Base-by-base conservation (phyloP, 345 rosid genomes). In the Salix viminalis region DNA sequence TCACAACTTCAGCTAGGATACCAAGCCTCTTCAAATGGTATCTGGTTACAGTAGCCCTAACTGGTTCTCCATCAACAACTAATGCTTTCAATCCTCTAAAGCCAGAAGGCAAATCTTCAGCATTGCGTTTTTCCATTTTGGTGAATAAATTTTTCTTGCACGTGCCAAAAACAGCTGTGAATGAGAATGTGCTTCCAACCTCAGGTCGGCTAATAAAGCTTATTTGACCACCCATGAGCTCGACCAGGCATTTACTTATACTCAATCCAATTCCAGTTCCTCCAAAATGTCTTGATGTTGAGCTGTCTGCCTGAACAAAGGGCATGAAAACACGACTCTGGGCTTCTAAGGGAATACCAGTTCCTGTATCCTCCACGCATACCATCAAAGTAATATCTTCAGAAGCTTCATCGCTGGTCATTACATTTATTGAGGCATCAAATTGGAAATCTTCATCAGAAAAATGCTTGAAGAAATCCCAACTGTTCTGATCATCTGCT, bases 181-280 rank as follows among this genome's bases (percentile, higher is more conserved):
- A 89, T 72, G 96, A 88, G 81, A 96, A 96, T 69, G 98, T 93
- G 84, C 98, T 93, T 54, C 99, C 99, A 1, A 93, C 72, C 7
- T 87, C 85, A 64, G 97, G 98, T 52, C 85, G 85, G 86, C 98
- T 96, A 73, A 91, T 79, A 77, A 93, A 96, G 83, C 26, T 85
- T 80, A 96, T 96, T 75, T 85, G 93, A 82, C 99, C 99, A 8
- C 85, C 91, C 99, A 96, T 96, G 76, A 93, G 87, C 85, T 96
- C 97, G 18, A 92, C 97, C 65, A 96, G 88, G 73, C 97, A 96
- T 87, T 92, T 93, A 72, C 94, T 93, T 71, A 96, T 96, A 82
- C 99, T 96, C 86, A 96, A 86, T 66, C 99, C 99, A 82, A 96
- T 96, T 24, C 99, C 99, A 0, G 99, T 96, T 70, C 99, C 99